Conservation (phyloP, 495 filamentous ascomycete species). For the Aspergillus panamensis region DNA sequence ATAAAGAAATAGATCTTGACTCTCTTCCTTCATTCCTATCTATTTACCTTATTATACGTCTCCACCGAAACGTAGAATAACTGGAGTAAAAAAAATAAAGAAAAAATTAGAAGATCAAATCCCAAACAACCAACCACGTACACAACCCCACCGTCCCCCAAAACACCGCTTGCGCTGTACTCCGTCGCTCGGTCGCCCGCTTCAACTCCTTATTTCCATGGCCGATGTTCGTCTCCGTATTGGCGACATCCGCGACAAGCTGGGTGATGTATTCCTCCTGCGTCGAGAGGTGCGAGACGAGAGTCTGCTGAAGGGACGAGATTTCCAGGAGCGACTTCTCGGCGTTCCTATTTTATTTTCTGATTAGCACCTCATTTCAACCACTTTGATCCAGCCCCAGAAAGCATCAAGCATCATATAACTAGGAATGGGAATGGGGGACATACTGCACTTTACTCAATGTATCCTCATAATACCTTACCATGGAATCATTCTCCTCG, state of each 20-base stretch:
- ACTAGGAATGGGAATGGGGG: slow-evolving; percentile 1
- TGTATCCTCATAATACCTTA: slow-evolving; percentile 86
- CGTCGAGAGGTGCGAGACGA: slow-evolving; percentile 76
- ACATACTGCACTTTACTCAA: slow-evolving; percentile 88
- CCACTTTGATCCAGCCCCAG: too few species aligned
- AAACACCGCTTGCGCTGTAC: slow-evolving; percentile 85
- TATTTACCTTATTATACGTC: neutral
- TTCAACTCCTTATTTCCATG: slow-evolving; percentile 90
- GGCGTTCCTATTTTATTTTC: slow-evolving; percentile 59
- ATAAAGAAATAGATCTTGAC: neutral
- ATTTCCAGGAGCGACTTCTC: slow-evolving; percentile 92
- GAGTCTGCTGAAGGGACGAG: slow-evolving; percentile 81
- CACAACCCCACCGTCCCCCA: slow-evolving; percentile 82
- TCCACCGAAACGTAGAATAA: neutral
- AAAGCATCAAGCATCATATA: too few species aligned
- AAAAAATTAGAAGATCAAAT: slow-evolving; percentile 71
- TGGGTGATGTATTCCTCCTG: slow-evolving; percentile 87
- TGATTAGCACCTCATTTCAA: neutral
- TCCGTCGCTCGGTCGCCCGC: slow-evolving; percentile 72
- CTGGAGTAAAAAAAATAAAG: neutral
- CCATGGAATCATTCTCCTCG: slow-evolving; percentile 86
- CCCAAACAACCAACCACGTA: slow-evolving; percentile 82
- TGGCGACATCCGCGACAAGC: slow-evolving; percentile 77
- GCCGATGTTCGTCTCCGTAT: slow-evolving; percentile 80
- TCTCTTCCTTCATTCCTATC: neutral